phyloP scores from a whole-genome alignment of 225 moss, liverwort and hornwort species.

The Straminergon stramineum region DNA sequence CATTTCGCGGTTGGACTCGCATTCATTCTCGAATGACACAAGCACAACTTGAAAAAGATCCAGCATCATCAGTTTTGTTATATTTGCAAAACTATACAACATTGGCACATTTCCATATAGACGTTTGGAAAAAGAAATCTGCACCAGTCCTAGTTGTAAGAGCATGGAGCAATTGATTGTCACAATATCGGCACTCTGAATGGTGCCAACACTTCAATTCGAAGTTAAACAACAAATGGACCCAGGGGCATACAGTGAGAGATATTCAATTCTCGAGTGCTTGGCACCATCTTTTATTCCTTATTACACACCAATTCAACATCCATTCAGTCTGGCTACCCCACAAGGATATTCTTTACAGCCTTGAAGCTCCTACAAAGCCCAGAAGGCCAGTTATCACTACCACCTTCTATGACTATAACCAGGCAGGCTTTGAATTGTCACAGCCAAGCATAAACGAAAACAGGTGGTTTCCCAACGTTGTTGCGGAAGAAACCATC shows the following conservation, averaged over 20 bases:
- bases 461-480: background rate
- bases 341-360: background rate
- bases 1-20: background rate
- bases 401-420: no score
- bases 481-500: slow-evolving; percentile 1
- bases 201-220: background rate
- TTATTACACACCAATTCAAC: background rate
- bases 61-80: background rate
- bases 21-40: background rate
- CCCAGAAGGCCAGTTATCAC: background rate
- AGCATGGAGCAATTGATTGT: background rate
- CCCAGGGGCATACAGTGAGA: background rate
- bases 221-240: background rate
- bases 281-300: background rate
- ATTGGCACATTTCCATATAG: background rate
- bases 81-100: background rate
- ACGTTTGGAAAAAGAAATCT: background rate
- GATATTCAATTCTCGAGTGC: background rate
- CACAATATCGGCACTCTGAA: background rate
- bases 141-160: background rate
- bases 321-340: background rate
- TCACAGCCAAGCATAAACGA: slow-evolving; percentile 1
- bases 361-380: background rate
- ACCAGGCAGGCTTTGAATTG: no score
- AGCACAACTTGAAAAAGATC: background rate